phyloP scores from a whole-genome alignment of 1,284 basidiomycete genomes.

The Leccinum subrobustum region DNA sequence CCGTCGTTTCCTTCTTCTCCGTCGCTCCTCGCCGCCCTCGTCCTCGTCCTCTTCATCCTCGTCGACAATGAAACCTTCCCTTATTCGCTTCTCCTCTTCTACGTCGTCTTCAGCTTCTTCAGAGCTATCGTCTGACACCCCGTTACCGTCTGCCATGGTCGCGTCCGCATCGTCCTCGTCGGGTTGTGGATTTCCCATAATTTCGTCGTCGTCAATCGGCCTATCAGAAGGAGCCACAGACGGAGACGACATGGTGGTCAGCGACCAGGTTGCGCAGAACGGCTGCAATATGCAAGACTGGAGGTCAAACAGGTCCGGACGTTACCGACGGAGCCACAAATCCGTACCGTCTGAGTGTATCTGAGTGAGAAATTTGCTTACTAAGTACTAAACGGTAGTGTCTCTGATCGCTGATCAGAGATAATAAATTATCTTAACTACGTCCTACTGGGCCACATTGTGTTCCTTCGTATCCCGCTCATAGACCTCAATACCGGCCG shows the following conservation, averaged over 20 bases:
- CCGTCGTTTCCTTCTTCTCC: slow-evolving; percentile 58
- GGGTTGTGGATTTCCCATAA: slow-evolving; percentile 51
- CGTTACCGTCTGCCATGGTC: slow-evolving; percentile 42
- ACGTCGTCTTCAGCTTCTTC: slow-evolving; percentile 84
- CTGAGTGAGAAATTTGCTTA: neutral
- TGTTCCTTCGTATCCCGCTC: no score
- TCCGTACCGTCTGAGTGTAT: neutral
- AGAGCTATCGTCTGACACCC: slow-evolving; percentile 74
- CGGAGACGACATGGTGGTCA: slow-evolving; percentile 56
- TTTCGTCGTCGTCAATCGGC: slow-evolving; percentile 48
- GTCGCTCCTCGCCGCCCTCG: slow-evolving; percentile 55
- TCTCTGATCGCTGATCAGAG: no score
- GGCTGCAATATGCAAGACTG: slow-evolving; percentile 2
- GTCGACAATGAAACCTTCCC: slow-evolving; percentile 85
- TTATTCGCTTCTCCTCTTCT: slow-evolving; percentile 71
- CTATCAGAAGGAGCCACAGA: slow-evolving; percentile 34
- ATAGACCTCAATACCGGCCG: no score
- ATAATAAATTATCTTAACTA: no score
- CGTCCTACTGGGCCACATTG: no score
- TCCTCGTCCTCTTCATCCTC: slow-evolving; percentile 75
- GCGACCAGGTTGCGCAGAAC: slow-evolving; percentile 10
- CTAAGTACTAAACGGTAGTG: no score
- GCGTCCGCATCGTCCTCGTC: slow-evolving; percentile 56
- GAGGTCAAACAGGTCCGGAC: slow-evolving; percentile 16
- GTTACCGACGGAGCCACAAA: slow-evolving; percentile 31